phyloP scores from a whole-genome alignment of 495 filamentous ascomycete genomes.

The Penicillium chermesinum region DNA sequence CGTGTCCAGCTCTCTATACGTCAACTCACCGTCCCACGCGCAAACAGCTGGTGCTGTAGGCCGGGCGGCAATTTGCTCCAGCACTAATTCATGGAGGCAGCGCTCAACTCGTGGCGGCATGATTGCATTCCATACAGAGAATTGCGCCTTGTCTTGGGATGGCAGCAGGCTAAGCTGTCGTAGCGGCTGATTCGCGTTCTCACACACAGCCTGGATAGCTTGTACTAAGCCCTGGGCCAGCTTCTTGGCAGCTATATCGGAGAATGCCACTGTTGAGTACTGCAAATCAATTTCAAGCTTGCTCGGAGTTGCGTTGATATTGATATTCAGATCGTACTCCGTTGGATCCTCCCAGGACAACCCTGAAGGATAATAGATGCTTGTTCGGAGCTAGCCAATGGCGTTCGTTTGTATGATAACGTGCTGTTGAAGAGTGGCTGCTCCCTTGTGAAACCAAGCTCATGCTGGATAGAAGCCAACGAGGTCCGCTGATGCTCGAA shows the following conservation, averaged over 20 bases:
- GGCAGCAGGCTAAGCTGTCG: too few species aligned
- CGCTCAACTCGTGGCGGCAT: too few species aligned
- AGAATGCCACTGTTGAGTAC: too few species aligned
- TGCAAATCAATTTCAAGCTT: too few species aligned
- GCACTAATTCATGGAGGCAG: neutral
- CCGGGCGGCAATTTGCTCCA: neutral
- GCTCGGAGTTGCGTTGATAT: too few species aligned
- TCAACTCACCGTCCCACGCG: neutral
- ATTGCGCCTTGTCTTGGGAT: too few species aligned
- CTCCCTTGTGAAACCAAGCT: neutral
- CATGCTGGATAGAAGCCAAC: conserved; percentile 24
- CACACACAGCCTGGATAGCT: too few species aligned
- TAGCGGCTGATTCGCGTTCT: too few species aligned
- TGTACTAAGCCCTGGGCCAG: too few species aligned
- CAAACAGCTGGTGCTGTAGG: neutral
- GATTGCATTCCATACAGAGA: too few species aligned
- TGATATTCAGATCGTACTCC: too few species aligned
- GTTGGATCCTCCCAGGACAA: neutral
- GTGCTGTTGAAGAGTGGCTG: conserved; percentile 3
- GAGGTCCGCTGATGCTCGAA: conserved; percentile 35
- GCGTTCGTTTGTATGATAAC: neutral
- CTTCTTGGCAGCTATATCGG: too few species aligned
- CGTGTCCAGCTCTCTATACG: neutral
- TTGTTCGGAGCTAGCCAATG: neutral
- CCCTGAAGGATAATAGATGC: neutral